Conservation (phyloP, 108 stramenopile genomes). For the Cyclotella distinguenda region DNA sequence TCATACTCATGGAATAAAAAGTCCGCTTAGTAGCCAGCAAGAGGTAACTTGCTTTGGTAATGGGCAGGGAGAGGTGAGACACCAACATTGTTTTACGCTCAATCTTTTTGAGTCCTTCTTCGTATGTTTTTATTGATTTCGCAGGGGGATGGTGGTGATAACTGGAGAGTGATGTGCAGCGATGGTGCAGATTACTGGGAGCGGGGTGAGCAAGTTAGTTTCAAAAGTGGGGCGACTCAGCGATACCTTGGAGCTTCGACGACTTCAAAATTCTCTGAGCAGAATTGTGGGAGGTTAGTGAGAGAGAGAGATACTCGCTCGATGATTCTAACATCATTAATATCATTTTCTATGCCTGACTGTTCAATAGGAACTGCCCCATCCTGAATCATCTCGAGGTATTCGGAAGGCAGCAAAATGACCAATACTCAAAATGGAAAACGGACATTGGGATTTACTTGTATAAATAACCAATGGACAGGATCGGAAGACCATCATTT, state of each 20-base stretch:
- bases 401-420: constrained; percentile 60
- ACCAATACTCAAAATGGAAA: constrained; percentile 59
- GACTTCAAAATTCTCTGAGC: constrained; percentile 62
- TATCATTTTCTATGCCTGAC: neutral
- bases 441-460: constrained; percentile 71
- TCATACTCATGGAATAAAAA: constrained; percentile 69
- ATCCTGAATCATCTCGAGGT: constrained; percentile 83
- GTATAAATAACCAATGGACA: constrained; percentile 45
- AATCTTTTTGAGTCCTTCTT: too few relatives aligned
- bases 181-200: constrained; percentile 52
- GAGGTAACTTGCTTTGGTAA: constrained; percentile 79
- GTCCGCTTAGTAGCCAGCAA: constrained; percentile 71
- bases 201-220: constrained; percentile 43
- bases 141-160: constrained; percentile 78
- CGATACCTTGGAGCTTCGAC: constrained; percentile 60
- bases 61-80: constrained; percentile 67
- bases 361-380: constrained; percentile 57
- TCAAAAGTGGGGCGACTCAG: constrained; percentile 63
- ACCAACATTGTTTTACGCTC: too few relatives aligned
- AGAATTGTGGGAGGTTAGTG: constrained; percentile 64
- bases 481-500: too few relatives aligned
- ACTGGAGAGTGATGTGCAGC: constrained; percentile 71
- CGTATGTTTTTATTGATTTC: too few relatives aligned
- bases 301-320: neutral
- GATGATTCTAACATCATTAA: neutral